phyloP scores from a whole-genome alignment of 2,329 filamentous ascomycete species.

The Alternaria incomplexa region DNA sequence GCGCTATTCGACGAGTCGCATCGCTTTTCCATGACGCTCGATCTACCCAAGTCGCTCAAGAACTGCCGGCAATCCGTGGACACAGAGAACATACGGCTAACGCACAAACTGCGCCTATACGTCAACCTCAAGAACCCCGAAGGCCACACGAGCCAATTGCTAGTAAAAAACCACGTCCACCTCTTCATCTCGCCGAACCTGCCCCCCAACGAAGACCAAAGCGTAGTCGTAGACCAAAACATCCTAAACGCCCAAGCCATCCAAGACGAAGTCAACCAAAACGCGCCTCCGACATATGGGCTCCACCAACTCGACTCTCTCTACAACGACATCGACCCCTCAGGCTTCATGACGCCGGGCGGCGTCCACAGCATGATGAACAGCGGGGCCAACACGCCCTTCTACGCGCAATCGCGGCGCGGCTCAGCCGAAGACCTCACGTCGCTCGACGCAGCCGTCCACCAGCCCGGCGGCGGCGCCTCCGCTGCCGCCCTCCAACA shows the following conservation, averaged over 20 bases:
- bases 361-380: slow-evolving; percentile 62
- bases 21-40: slow-evolving; percentile 64
- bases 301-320: slow-evolving; percentile 88
- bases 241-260: slow-evolving; percentile 50
- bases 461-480: slow-evolving; percentile 47
- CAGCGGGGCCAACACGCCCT: slow-evolving; percentile 74
- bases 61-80: slow-evolving; percentile 90
- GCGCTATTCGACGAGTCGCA: slow-evolving; percentile 62
- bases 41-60: slow-evolving; percentile 80
- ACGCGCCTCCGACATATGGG: slow-evolving; percentile 91
- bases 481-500: slow-evolving; percentile 72
- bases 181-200: slow-evolving; percentile 96
- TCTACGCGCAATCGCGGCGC: slow-evolving; percentile 71
- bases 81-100: slow-evolving; percentile 85
- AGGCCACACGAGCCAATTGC: slow-evolving; percentile 90
- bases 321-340: slow-evolving; percentile 84
- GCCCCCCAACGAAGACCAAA: slow-evolving; percentile 85
- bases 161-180: slow-evolving; percentile 87
- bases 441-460: slow-evolving; percentile 55
- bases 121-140: slow-evolving; percentile 94
- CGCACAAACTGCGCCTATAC: slow-evolving; percentile 90
- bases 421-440: slow-evolving; percentile 83
- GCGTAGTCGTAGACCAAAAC: slow-evolving; percentile 60
- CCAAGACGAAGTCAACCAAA: slow-evolving; percentile 63
- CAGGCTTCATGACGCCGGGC: slow-evolving; percentile 79